phyloP scores from a whole-genome alignment of 768 basidiomycete genomes.

The Pisolithus microcarpus region DNA sequence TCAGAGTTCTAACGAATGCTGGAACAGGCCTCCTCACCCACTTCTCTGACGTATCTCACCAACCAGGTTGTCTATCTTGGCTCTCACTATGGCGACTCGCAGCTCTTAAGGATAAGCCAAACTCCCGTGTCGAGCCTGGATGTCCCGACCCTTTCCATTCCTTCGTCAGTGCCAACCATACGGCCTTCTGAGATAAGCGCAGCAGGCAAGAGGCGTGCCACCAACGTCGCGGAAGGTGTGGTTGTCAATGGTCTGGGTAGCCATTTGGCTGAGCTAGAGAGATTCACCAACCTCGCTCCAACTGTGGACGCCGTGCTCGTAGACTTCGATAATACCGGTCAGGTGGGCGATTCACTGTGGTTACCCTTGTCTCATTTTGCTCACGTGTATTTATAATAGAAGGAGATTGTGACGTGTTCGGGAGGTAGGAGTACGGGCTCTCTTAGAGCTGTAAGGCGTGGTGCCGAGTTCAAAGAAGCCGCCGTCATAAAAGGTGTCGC shows the following conservation, averaged over 20 bases:
- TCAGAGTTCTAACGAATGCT: not conserved
- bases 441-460: constrained; percentile 70
- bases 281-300: constrained; percentile 73
- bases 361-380: not conserved
- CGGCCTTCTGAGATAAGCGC: constrained; percentile 28
- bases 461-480: constrained; percentile 69
- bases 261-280: constrained; percentile 55
- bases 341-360: constrained; percentile 36
- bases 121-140: constrained; percentile 36
- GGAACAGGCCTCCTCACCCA: constrained; percentile 61
- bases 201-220: constrained; percentile 33
- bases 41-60: constrained; percentile 63
- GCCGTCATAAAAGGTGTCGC: constrained; percentile 52
- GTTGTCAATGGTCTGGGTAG: constrained; percentile 49
- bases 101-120: constrained; percentile 54
- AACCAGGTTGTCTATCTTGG: constrained; percentile 69
- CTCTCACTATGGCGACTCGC: constrained; percentile 77
- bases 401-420: constrained; percentile 81
- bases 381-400: constrained; percentile 31
- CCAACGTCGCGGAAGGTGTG: constrained; percentile 31
- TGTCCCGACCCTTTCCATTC: constrained; percentile 45
- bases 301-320: constrained; percentile 75
- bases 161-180: constrained; percentile 39
- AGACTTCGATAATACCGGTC: constrained; percentile 63
- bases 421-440: constrained; percentile 74